Evolutionary conservation across 495 filamentous ascomycete genomes (phyloP).

Genomic region (Aspergillus cristatus): DNA sequence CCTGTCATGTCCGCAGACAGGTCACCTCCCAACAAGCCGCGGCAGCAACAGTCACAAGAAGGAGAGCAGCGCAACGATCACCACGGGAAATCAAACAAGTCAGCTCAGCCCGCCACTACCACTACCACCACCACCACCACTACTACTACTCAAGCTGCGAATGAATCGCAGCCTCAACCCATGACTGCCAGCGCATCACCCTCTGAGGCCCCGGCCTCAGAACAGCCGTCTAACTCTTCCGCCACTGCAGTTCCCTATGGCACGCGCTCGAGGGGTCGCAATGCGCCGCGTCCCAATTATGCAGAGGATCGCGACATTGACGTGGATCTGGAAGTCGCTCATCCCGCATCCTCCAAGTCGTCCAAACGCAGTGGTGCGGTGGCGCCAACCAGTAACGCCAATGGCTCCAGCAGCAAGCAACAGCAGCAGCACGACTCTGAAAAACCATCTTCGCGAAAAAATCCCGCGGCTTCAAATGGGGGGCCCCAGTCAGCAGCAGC

Average conservation of each 20-base stretch:
- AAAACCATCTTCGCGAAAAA: slow-evolving; percentile 36
- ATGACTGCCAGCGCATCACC: slow-evolving; percentile 45
- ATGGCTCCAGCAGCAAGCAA: slow-evolving; percentile 13
- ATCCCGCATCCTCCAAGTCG: slow-evolving; percentile 35
- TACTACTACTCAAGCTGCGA: slow-evolving; percentile 14
- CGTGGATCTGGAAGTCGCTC: slow-evolving; percentile 57
- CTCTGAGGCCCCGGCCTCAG: slow-evolving; percentile 29
- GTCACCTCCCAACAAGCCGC: slow-evolving; percentile 17
- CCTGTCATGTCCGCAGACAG: slow-evolving; percentile 20
- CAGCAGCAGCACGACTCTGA: slow-evolving; percentile 35
- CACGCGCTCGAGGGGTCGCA: slow-evolving; percentile 88
- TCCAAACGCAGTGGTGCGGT: slow-evolving; percentile 31
- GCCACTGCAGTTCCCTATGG: slow-evolving; percentile 68
- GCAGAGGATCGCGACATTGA: slow-evolving; percentile 94
- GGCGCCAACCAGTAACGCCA: slow-evolving; percentile 16
- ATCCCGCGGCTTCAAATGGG: slow-evolving; percentile 29
- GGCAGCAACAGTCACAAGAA: neutral
- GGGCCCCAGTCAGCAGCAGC: too few species aligned
- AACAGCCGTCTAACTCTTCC: slow-evolving; percentile 28
- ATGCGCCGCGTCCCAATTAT: slow-evolving; percentile 82
- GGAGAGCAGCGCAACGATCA: neutral
- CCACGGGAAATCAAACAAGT: slow-evolving; percentile 16
- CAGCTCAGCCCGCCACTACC: slow-evolving; percentile 11
- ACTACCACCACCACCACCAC: slow-evolving; percentile 15
- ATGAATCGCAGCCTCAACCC: slow-evolving; percentile 34